These are phyloP conservation scores for Sporothrix sp. DNA, from an alignment of 2,329 filamentous ascomycete species.

Conservation along the genomic window DNA sequence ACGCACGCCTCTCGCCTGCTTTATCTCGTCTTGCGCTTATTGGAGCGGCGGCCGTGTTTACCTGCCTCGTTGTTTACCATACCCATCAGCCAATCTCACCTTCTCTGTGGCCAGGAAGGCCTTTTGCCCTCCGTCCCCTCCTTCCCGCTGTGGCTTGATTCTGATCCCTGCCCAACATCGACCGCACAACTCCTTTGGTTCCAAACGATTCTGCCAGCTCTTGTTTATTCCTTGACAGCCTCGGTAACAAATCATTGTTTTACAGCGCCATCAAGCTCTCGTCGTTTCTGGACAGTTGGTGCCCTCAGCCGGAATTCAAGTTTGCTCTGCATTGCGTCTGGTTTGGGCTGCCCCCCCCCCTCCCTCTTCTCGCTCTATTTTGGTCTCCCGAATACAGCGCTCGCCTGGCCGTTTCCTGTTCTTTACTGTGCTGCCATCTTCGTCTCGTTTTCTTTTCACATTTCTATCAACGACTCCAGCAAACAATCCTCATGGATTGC, in stretches of 20 bases:
- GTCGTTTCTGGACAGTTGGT: neutral
- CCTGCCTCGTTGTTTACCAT: slow-evolving; percentile 10
- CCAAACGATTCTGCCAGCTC: too few species aligned
- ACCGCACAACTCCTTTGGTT: neutral
- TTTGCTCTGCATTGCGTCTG: too few species aligned
- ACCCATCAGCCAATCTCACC: slow-evolving; percentile 8
- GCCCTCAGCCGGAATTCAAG: too few species aligned
- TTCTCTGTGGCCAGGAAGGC: neutral
- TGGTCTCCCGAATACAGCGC: too few species aligned
- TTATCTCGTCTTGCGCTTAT: slow-evolving; percentile 1
- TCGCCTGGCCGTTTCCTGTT: too few species aligned
- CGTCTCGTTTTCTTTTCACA: neutral
- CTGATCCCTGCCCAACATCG: slow-evolving; percentile 9
- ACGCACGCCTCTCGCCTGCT: slow-evolving; percentile 5
- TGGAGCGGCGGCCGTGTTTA: slow-evolving; percentile 11
- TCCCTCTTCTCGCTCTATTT: too few species aligned
- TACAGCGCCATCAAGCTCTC: too few species aligned
- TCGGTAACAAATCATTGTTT: neutral
- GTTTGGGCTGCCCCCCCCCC: too few species aligned
- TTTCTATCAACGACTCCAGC: neutral
- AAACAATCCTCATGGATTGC: slow-evolving; percentile 3
- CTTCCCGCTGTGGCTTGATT: neutral
- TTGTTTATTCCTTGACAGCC: neutral
- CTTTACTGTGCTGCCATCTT: neutral
- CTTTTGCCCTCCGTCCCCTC: neutral